Conservation (phyloP, 2,329 filamentous ascomycete species). For the Pseudovirgaria hyperparasitica region DNA sequence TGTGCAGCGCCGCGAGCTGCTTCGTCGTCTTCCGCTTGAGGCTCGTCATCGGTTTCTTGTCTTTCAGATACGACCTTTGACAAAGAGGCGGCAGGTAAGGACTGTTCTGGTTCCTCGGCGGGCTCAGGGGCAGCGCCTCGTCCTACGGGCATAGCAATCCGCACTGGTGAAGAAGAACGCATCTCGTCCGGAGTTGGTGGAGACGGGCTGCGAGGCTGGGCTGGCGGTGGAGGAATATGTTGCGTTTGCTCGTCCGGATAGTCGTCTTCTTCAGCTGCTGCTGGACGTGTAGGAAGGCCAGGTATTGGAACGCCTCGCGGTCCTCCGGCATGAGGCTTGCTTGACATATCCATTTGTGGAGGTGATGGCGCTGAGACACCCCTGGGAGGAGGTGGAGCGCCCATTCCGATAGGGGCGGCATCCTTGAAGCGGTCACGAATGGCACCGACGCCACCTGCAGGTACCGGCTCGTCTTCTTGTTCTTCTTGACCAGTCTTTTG, state of each 20-base stretch:
- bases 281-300: constrained; percentile 52
- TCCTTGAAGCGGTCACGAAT: constrained; percentile 75
- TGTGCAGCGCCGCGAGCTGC: constrained; percentile 36
- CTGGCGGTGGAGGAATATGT: constrained; percentile 28
- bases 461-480: constrained; percentile 40
- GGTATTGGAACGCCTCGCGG: constrained; percentile 62
- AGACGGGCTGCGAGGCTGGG: constrained; percentile 28
- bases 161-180: constrained; percentile 61
- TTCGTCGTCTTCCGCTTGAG: constrained; percentile 43
- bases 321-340: constrained; percentile 50
- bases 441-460: constrained; percentile 55
- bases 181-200: constrained; percentile 34
- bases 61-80: constrained; percentile 50
- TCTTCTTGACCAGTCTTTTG: constrained; percentile 51
- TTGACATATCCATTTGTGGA: constrained; percentile 52
- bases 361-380: constrained; percentile 35
- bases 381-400: constrained; percentile 30
- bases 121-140: constrained; percentile 41
- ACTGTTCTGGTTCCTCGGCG: constrained; percentile 36
- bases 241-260: constrained; percentile 42
- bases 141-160: constrained; percentile 72
- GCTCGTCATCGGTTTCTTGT: constrained; percentile 52
- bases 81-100: constrained; percentile 52
- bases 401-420: constrained; percentile 52
- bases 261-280: constrained; percentile 30